These are phyloP conservation scores for Coniochaeta sp. DNA, from an alignment of 2,329 filamentous ascomycete genomes.

Conservation along the genomic window DNA sequence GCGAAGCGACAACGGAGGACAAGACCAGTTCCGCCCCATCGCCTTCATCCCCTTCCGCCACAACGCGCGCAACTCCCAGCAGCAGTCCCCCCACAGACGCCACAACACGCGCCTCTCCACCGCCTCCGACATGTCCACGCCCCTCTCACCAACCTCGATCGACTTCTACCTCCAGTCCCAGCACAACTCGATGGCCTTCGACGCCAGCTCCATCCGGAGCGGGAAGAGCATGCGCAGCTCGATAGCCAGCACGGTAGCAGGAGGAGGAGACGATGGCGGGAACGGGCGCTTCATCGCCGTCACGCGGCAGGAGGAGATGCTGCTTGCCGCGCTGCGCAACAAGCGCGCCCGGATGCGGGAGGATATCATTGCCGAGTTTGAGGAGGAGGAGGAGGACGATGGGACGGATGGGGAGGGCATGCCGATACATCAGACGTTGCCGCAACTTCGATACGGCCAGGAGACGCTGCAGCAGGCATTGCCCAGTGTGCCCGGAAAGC, in stretches of 20 bases:
- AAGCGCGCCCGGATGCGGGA: slow-evolving; percentile 51
- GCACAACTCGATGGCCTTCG: slow-evolving; percentile 9
- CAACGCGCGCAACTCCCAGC: neutral
- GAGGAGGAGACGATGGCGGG: slow-evolving; percentile 14
- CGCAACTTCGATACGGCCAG: neutral
- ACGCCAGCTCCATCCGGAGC: slow-evolving; percentile 25
- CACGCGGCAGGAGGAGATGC: slow-evolving; percentile 50
- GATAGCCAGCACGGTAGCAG: neutral
- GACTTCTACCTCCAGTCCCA: slow-evolving; percentile 39
- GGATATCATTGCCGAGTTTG: slow-evolving; percentile 34
- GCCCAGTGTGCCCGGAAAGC: neutral
- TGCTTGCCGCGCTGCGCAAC: slow-evolving; percentile 48
- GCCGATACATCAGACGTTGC: neutral
- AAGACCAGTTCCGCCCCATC: neutral
- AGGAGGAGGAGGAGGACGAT: slow-evolving; percentile 23
- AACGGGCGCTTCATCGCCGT: slow-evolving; percentile 48
- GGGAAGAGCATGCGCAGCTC: slow-evolving; percentile 9
- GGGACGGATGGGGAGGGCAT: neutral
- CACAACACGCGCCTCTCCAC: slow-evolving; percentile 7
- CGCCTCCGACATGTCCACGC: slow-evolving; percentile 26
- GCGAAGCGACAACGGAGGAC: neutral
- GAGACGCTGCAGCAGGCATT: neutral
- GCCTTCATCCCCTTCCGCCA: slow-evolving; percentile 2
- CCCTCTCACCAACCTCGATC: slow-evolving; percentile 43
- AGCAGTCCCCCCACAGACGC: neutral